Evolutionary conservation across 2,329 filamentous ascomycete genomes (phyloP).

Genomic region (Grosmannia clavigera): DNA sequence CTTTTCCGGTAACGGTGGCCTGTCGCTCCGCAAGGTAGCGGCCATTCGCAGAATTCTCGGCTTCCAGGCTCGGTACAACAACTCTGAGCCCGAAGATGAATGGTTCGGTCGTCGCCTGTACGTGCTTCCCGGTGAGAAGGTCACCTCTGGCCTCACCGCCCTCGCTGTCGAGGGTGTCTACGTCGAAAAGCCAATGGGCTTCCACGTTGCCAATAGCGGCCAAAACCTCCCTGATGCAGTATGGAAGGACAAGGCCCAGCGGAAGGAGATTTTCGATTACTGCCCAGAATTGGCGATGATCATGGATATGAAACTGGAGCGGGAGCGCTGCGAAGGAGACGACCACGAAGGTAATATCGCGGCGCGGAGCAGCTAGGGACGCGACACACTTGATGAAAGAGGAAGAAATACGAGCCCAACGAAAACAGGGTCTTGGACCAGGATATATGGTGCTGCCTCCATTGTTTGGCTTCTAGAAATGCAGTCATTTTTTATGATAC

Average conservation of each 20-base stretch:
- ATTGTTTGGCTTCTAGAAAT: background rate
- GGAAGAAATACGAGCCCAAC: background rate
- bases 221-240: slow-evolving; percentile 26
- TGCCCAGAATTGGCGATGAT: slow-evolving; percentile 44
- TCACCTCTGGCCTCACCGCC: slow-evolving; percentile 28
- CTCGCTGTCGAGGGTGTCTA: slow-evolving; percentile 39
- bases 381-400: background rate
- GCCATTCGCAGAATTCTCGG: slow-evolving; percentile 34
- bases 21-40: slow-evolving; percentile 40
- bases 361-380: background rate
- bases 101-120: slow-evolving; percentile 41
- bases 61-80: slow-evolving; percentile 37
- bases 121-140: slow-evolving; percentile 32
- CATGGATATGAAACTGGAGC: slow-evolving; percentile 43
- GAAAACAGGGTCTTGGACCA: background rate
- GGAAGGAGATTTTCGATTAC: slow-evolving; percentile 39
- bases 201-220: slow-evolving; percentile 35
- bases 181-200: slow-evolving; percentile 40
- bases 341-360: slow-evolving; percentile 16
- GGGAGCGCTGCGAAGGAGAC: slow-evolving; percentile 30
- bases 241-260: slow-evolving; percentile 31
- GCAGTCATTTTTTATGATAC: slow-evolving; percentile 1
- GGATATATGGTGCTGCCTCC: background rate
- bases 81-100: slow-evolving; percentile 39
- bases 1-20: slow-evolving; percentile 40